Base-by-base conservation (phyloP, 306 rosid species). In the Ochetophila trinervis region DNA sequence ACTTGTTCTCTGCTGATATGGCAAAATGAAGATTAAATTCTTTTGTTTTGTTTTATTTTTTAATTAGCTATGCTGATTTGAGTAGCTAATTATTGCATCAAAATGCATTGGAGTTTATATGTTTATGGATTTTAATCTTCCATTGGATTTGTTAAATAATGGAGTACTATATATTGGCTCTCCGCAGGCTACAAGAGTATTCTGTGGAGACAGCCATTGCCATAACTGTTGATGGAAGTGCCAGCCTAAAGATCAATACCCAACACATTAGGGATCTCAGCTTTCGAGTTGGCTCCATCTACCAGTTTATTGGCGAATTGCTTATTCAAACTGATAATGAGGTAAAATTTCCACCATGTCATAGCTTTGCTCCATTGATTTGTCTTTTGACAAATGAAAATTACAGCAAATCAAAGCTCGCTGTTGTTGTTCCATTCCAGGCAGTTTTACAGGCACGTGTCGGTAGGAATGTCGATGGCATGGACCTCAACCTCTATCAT, bases 381-480 rank as follows among this genome's bases (percentile, higher is more conserved):
- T 72, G 55, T 42, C 65, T 69, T 62, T 10, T 48, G 51, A 30
- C 65, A 21, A 67, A 19, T 52, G 21, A 30, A 60, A 20, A 48
- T 79, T 20, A 49, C 54, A 30, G 24, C 30, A 53, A 60, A 27
- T 27, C 4, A 27, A 40, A 70, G 27, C 62, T 60, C 2, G 17
- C 59, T 59, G 37, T 55, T 53, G 61, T 67, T 77, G 75, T 53
- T 73, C 34, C 37, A 56, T 81, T 69, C 57, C 73, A 94, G 97
- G 96, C 83, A 51, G 72, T 82, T 73, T 77, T 91, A 78, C 86
- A 81, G 70, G 94, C 94, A 18, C 91, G 89, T 22, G 86, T 86
- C 8, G 91, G 96, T 22, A 76, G 99, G 81, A 94, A 84, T 4
- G 90, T 94, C 20, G 88, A 90, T n/a, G 97, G 97, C 62, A 90